A percentile compares a stretch with the other conserved stretches of the same genome.
Evolutionary conservation across 306 rosid genomes (phyloP).

Genomic region (Vigna radiata): DNA sequence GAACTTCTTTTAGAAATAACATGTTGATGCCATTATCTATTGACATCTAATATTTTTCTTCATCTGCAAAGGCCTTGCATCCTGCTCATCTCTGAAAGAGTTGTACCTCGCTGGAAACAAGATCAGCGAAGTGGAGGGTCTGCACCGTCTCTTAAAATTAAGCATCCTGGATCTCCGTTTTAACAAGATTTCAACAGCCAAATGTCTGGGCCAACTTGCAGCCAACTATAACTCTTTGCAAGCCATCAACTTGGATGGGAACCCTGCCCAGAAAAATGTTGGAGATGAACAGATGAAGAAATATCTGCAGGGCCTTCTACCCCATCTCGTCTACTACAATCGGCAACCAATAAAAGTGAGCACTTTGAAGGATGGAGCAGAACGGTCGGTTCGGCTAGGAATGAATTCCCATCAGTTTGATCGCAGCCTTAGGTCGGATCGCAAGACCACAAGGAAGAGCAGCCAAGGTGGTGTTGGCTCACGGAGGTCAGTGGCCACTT

Average conservation of each 20-base stretch:
- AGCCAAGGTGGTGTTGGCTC: slow-evolving; percentile 49
- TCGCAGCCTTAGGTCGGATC: slow-evolving; percentile 72
- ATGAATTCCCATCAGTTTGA: slow-evolving; percentile 72
- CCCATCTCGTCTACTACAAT: slow-evolving; percentile 83
- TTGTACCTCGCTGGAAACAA: slow-evolving; percentile 95
- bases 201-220: slow-evolving; percentile 96
- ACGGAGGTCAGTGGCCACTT: slow-evolving; percentile 52
- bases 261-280: slow-evolving; percentile 92
- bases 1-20: not conserved
- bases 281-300: slow-evolving; percentile 96
- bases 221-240: slow-evolving; percentile 87
- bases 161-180: slow-evolving; percentile 82
- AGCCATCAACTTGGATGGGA: slow-evolving; percentile 92
- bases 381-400: slow-evolving; percentile 74
- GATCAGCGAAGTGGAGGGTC: slow-evolving; percentile 96
- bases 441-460: slow-evolving; percentile 65
- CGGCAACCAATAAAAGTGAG: slow-evolving; percentile 65
- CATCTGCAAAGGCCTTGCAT: slow-evolving; percentile 74
- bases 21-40: slow-evolving; percentile 1
- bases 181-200: slow-evolving; percentile 90
- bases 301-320: slow-evolving; percentile 87
- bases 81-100: slow-evolving; percentile 90
- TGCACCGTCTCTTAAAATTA: slow-evolving; percentile 91
- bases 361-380: slow-evolving; percentile 69
- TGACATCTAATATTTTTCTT: slow-evolving; percentile 30